Base-by-base conservation (phyloP, 305 asterid genomes). In the Withania somnifera region DNA sequence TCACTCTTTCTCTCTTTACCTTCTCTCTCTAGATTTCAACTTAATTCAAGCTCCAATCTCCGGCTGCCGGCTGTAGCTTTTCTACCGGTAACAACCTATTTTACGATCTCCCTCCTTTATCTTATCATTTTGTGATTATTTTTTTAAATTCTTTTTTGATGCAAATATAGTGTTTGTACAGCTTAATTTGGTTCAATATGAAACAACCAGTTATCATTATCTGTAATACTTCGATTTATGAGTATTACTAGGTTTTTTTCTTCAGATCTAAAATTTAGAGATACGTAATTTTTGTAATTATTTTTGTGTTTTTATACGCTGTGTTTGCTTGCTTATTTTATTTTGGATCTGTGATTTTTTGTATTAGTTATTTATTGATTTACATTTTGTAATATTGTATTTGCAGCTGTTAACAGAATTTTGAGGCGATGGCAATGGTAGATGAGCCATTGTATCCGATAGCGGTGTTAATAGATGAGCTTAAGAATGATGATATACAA, bases 371-470 rank as follows among this genome's bases (percentile, higher is more conserved):
- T 64, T 64, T 32, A 7, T 8, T 0, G 17, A 66, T 17, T 34
- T 15, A 9, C 50, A 66, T 66, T 66, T 66, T 36, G 5, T 50
- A 66, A 10, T n/a, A 20, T 66, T 22, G 57, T 73, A 26, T 45
- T 68, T 66, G 51, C 34, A 63, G 73, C 76, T 45, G 32, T 6
- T 73, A 53, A 17, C 45, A 51, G 81, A 19, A 71, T 26, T 24
- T 85, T 68, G 67, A 83, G 80, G 77, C 84, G 83, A 95, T 93
- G 98, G 86, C 98, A 82, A 90, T 91, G 94, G 97, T 91, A 86
- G 98, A 95, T 5, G 98, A 92, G 90, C 98, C 98, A 68, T 86
- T 95, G 84, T 95, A 95, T 76, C 98, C 98, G 15, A 95, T 95
- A 87, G 98, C 98, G 6, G 98, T 95, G 50, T 90, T 95, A 38